Base-by-base conservation (phyloP, 2,329 filamentous ascomycete genomes). In the Hypoxylon sp. region DNA sequence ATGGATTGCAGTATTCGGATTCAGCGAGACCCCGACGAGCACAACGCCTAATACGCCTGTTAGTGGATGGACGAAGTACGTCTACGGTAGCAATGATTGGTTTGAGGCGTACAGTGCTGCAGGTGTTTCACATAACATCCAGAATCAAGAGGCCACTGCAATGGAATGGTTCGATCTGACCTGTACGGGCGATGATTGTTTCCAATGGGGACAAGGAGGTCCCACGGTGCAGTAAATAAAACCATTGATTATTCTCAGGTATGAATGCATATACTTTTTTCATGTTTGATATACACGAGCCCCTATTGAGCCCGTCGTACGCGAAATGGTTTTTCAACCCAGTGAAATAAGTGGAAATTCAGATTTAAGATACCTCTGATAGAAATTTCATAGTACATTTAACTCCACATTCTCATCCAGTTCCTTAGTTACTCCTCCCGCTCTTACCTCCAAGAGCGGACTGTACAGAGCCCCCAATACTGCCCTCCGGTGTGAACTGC, bases 391-490 rank as follows among this genome's bases (percentile, higher is more conserved):
- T n/a, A n/a, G n/a, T n/a, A n/a, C n/a, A n/a, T 9, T 11, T 21
- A 11, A 43, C 11, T 21, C 10, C n/a, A 21, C 17, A 19, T 43
- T 43, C 38, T 5, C 36, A 3, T 34, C n/a, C 32, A 6, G 19
- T 19, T 14, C 17, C 45, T 67, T 65, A 77, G 48, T 78, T 78
- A 59, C 76, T 77, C 61, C 56, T 67, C 5, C 69, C 67, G 72
- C 79, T 79, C 10, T 74, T 77, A 4, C 83, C 83, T 0, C 82
- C 83, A 67, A 84, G 64, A 0, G 73, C 67, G 3, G 79, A 69
- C 78, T 89, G 86, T 0, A 88, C 83, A 3, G 82, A 81, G 1
- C 86, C 86, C 2, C 85, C 86, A 28, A 89, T 82, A 4, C 79
- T 80, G 17, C 85, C 85, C 48, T 86, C 82, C 0, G 80, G 74